These are phyloP conservation scores for Ustilago cynodontis DNA, from an alignment of 1,284 basidiomycete genomes.

Conservation along the genomic window DNA sequence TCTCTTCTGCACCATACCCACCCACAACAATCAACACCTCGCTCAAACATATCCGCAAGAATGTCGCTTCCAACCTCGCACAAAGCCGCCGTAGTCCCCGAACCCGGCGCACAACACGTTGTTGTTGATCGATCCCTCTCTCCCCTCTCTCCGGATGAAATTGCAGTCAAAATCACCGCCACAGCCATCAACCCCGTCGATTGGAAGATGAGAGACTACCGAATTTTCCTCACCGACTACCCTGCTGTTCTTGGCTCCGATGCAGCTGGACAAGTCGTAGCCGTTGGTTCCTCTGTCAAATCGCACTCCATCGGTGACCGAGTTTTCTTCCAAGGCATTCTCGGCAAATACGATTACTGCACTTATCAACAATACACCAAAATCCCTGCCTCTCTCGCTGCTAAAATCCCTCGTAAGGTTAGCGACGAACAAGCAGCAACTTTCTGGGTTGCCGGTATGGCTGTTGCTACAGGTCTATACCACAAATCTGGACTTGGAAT, in stretches of 20 bases:
- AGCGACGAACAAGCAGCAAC: constrained; percentile 57
- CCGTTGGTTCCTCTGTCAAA: constrained; percentile 35
- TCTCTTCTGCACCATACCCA: neutral
- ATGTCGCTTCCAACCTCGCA: constrained; percentile 38
- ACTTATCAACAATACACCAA: constrained; percentile 61
- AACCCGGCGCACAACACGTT: constrained; percentile 33
- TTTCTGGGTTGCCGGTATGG: constrained; percentile 53
- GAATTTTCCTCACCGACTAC: constrained; percentile 36
- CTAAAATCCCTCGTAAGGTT: constrained; percentile 49
- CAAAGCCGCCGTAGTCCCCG: constrained; percentile 46
- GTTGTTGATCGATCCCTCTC: constrained; percentile 39
- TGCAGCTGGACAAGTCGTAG: constrained; percentile 51
- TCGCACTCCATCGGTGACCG: constrained; percentile 49
- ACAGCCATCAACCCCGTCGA: constrained; percentile 63
- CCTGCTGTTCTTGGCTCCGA: constrained; percentile 58
- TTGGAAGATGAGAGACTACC: constrained; percentile 58
- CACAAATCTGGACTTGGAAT: constrained; percentile 34
- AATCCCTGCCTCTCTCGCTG: constrained; percentile 48
- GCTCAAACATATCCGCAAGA: neutral
- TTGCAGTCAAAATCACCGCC: constrained; percentile 52
- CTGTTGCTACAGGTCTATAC: constrained; percentile 48
- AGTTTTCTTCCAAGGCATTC: constrained; percentile 63
- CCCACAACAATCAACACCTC: neutral
- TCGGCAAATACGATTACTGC: constrained; percentile 38
- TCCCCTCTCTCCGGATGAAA: constrained; percentile 32